Evolutionary conservation across 257 asterid species (phyloP), one percentile per base, ranked within the genome.

Genomic region (Solanum paucissectum): DNA sequence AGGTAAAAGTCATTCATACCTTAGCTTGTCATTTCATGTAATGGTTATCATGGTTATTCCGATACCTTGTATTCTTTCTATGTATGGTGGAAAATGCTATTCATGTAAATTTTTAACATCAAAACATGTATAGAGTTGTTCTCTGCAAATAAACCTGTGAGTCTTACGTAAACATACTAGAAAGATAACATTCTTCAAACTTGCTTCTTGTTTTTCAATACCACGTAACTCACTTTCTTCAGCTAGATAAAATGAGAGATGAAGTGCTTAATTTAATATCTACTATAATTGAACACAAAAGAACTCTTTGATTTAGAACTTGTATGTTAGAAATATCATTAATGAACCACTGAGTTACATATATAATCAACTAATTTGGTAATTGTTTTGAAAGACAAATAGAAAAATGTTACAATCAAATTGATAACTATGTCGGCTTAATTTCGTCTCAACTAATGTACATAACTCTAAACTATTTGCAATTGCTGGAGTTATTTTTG

Each of bases 1-100:
- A 95, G 99, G 98, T 97, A 88, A 82, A 40, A 38, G 40, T 84
- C 21, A 74, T 36, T 74, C 83, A 74, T 74, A 2, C 49, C 81
- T 73, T 74, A 2, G 29, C 81, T 73, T 73, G 16, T 16, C 40
- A 72, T 33, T 72, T 72, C 79, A 72, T 72, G 44, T 73, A 20
- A 73, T 36, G 38, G 46, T 21, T 74, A 37, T 36, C 21, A 73
- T 36, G 38, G 46, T 21, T 74, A 37, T 36, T 37, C 3, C 16
- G 2, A 21, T 74, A 74, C 82, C 82, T 36, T 74, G 32, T 74
- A 72, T 27, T 21, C 52, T 74, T 74, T 36, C 82, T 36, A 74
- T 36, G 18, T 25, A 36, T 36, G 46, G 49, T 73, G 44, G 1
- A 36, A 36, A 73, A 21, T 23, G 40, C 29, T 73, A 34, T 20